These are phyloP conservation scores for Stemphylium vesicarium DNA, from an alignment of 2,329 filamentous ascomycete genomes.

Conservation along the genomic window DNA sequence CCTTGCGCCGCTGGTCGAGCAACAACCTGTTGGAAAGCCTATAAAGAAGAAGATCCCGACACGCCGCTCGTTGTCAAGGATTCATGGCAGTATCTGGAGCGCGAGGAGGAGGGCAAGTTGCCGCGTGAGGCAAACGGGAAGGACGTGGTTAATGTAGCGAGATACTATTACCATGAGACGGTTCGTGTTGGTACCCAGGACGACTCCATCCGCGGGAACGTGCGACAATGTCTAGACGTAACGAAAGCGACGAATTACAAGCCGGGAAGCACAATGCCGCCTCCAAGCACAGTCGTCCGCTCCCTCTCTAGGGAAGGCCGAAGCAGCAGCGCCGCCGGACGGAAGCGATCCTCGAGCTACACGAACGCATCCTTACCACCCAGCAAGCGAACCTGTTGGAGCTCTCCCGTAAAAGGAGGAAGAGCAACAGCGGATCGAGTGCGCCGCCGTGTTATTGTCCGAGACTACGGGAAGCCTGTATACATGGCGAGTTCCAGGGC, in stretches of 20 bases:
- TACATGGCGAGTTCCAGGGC: no score
- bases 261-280: background rate
- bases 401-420: constrained; percentile 18
- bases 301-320: background rate
- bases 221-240: constrained; percentile 1
- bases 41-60: background rate
- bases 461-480: no score
- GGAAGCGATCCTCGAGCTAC: constrained; percentile 22
- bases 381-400: constrained; percentile 11
- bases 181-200: constrained; percentile 31
- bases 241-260: constrained; percentile 2
- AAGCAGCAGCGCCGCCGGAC: constrained; percentile 15
- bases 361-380: constrained; percentile 32
- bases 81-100: background rate
- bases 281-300: constrained; percentile 25
- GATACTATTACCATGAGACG: constrained; percentile 54
- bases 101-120: background rate
- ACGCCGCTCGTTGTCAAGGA: constrained; percentile 1
- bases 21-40: constrained; percentile 1
- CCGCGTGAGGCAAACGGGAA: constrained; percentile 43
- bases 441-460: constrained; percentile 51
- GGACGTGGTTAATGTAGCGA: constrained; percentile 49
- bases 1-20: constrained; percentile 19
- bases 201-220: background rate
- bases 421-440: constrained; percentile 43